Evolutionary conservation across 495 filamentous ascomycete species (phyloP), one percentile per base, ranked within the genome.

Genomic region (Penicillium tannophilum): DNA sequence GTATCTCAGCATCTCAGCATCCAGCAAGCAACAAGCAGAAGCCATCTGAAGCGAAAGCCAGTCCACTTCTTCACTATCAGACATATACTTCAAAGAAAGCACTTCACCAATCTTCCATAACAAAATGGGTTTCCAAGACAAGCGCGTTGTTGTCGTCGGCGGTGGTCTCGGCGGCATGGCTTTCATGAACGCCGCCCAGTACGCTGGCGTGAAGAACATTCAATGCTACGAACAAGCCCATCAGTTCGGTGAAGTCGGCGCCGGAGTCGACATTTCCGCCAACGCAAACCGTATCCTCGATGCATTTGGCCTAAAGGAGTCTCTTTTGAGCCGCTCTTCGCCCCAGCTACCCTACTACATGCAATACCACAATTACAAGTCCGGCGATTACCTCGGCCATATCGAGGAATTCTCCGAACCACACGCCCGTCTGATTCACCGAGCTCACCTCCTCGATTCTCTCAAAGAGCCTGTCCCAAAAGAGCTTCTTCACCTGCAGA

Each of bases 151-250:
- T 57, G 80, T 87, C 54, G 66, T 86, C 42, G 84, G 84, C 52
- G 83, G 74, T 17, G 84, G 84, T 31, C 80, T 87, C 19, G 80
- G 82, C 2, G 84, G 84, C 43, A 71, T 85, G 59, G 59, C 70
- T 17, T 71, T 72, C 43, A 39, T 71, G 52, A 72, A 71, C 33
- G 70, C 68, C n/a, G 78, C 77, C 60, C 72, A 86, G 4, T 80
- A 82, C 14, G 63, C 81, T 11, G 82, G 76, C 8, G 70, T 86
- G 8, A 77, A 77, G 59, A 79, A 78, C 0, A 62, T 87, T 3
- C 61, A 71, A 43, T 52, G 69, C 26, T 86, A 84, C 63, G 84
- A 87, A 61, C 78, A 80, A 44, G 72, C 79, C 4, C 60, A 73
- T 0, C 67, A 67, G 4, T 79, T 83, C 65, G 68, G 70, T 8